Percentiles rank a stretch among this genome's conserved stretches.
phyloP scores from a whole-genome alignment of 306 rosid genomes.

The Vigna radiata region DNA sequence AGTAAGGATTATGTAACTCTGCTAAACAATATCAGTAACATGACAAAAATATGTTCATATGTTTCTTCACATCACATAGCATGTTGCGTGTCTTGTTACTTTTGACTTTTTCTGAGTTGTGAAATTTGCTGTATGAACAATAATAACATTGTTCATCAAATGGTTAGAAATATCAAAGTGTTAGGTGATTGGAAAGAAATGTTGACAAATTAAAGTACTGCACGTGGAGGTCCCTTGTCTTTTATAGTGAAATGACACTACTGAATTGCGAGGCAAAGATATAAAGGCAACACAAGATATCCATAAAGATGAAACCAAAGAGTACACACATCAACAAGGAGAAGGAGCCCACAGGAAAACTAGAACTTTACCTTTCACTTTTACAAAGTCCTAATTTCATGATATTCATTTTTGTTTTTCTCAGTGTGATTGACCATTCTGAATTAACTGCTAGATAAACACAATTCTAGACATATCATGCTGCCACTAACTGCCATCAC shows the following conservation, averaged over 20 bases:
- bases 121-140: not conserved
- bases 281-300: slow-evolving; percentile 35
- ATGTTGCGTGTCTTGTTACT: not conserved
- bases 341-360: slow-evolving; percentile 43
- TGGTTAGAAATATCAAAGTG: not conserved
- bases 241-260: slow-evolving; percentile 50
- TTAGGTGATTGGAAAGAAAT: slow-evolving; percentile 31
- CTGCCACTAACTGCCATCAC: slow-evolving; percentile 14
- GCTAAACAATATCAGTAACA: no score
- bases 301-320: slow-evolving; percentile 42
- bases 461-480: slow-evolving; percentile 29
- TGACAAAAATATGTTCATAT: no score
- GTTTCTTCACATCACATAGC: not conserved
- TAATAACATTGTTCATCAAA: not conserved
- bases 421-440: slow-evolving; percentile 10
- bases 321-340: slow-evolving; percentile 36
- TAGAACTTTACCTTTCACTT: slow-evolving; percentile 33
- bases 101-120: not conserved
- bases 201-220: slow-evolving; percentile 14
- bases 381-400: slow-evolving; percentile 30
- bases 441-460: slow-evolving; percentile 29
- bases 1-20: no score
- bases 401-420: slow-evolving; percentile 17
- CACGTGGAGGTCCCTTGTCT: slow-evolving; percentile 39
- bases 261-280: slow-evolving; percentile 46